These are phyloP conservation scores for Coemansia erecta DNA, from an alignment of 192 early-diverging fungal species.

Conservation along the genomic window DNA sequence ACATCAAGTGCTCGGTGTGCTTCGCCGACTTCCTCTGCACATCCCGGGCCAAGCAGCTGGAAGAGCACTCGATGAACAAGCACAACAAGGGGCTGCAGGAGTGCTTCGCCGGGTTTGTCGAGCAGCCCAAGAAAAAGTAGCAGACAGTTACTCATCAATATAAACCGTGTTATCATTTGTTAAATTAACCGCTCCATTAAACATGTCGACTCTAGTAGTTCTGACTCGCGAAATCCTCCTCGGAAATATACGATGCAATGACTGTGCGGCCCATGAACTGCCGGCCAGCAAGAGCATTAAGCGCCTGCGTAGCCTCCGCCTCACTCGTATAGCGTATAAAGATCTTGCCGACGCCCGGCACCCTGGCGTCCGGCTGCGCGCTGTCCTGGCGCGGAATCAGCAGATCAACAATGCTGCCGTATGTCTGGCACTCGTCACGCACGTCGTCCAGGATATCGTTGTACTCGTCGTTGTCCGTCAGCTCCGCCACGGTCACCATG, in stretches of 20 bases:
- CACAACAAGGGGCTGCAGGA: conserved; percentile 70
- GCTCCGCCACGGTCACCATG: conserved; percentile 87
- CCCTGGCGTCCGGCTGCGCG: conserved; percentile 35
- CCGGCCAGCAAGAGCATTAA: conserved; percentile 83
- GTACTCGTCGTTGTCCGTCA: conserved; percentile 83
- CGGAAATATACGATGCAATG: conserved; percentile 77
- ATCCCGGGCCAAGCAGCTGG: conserved; percentile 63
- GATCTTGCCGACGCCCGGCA: conserved; percentile 87
- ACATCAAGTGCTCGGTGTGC: conserved; percentile 74
- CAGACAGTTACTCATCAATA: too few relatives aligned
- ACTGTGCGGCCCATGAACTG: conserved; percentile 94
- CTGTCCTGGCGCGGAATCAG: conserved; percentile 77
- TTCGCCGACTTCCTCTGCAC: conserved; percentile 82
- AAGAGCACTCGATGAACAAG: conserved; percentile 74
- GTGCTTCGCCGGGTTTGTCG: conserved; percentile 66
- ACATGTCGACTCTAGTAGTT: too few relatives aligned
- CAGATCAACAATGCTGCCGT: conserved; percentile 75
- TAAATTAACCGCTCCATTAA: too few relatives aligned
- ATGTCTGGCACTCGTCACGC: conserved; percentile 83
- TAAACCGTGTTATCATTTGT: too few relatives aligned
- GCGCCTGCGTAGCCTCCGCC: conserved; percentile 65
- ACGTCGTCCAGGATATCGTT: conserved; percentile 91
- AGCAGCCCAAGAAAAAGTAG: conserved; percentile 1
- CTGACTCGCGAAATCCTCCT: conserved; percentile 65
- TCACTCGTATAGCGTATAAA: conserved; percentile 72